A percentile compares a stretch with the other conserved stretches of the same genome.
These are phyloP conservation scores for Anisodus acutangulus DNA, from an alignment of 257 asterid genomes.

Conservation along the genomic window DNA sequence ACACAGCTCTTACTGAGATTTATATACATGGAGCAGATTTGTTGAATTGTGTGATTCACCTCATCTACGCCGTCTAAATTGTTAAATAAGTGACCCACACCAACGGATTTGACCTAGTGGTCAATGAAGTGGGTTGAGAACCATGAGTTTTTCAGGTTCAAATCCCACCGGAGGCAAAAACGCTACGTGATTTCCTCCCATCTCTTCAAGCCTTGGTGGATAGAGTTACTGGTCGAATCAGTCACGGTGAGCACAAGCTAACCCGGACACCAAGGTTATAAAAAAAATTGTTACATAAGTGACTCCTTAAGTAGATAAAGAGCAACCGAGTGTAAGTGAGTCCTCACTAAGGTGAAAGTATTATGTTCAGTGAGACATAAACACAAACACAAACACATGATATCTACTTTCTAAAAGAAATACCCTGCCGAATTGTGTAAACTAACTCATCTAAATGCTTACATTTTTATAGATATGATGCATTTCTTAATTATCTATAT, in stretches of 20 bases:
- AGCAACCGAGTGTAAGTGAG: background rate
- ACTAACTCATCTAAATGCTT: background rate
- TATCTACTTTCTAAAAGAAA: background rate
- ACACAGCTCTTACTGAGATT: background rate
- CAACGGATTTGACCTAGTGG: too few species aligned
- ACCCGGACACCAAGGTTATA: too few species aligned
- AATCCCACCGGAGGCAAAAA: too few species aligned
- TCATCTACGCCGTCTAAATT: background rate
- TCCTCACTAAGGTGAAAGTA: background rate
- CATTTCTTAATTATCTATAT: background rate
- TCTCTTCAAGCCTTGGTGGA: too few species aligned
- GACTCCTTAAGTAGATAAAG: background rate
- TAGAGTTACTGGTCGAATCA: too few species aligned
- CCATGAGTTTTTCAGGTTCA: too few species aligned
- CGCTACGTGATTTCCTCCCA: too few species aligned
- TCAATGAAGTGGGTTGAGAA: too few species aligned
- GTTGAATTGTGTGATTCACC: background rate
- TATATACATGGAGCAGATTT: background rate
- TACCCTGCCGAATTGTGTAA: background rate
- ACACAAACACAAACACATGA: background rate
- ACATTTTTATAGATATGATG: background rate
- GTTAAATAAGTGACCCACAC: background rate
- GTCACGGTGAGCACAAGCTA: too few species aligned
- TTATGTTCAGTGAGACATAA: background rate
- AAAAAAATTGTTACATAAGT: too few species aligned